Evolutionary conservation across 345 rosid genomes (phyloP), one percentile per base, ranked within the genome.

Genomic region (Hypericum androsaemum): DNA sequence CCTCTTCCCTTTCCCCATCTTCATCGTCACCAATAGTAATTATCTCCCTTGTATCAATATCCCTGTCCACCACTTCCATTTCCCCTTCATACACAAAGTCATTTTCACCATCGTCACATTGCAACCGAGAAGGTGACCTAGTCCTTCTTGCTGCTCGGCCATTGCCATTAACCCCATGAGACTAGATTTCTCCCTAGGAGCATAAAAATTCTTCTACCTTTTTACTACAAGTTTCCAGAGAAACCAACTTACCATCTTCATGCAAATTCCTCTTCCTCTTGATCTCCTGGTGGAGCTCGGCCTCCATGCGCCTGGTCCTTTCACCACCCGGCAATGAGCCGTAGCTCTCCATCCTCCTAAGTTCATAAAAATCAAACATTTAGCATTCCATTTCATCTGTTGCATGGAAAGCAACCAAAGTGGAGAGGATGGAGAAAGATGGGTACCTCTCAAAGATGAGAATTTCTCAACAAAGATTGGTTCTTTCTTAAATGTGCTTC

Each of bases 291-390:
- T 42, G 36, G 6, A 43, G 11, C 1, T 9, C 44, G 3, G 52
- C 61, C 22, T 39, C 64, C 43, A 17, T 50, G 6, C 37, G 43
- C 53, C 73, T 52, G 1, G 71, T 67, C 47, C 71, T 56, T 11
- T 47, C 60, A 6, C 62, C 58, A 10, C 60, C 10, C 6, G 71
- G 66, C 8, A 22, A 22, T 1, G 32, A 22, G 2, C 32, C 32
- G 32, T 22, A 22, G 4, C 4, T 22, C 32, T 22, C 32, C 32
- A 22, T 22, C 32, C 32, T 22, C 32, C 32, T 22, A 1, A 4
- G 4, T 22, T 1, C 32, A 22, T 1, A 22, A 22, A 22, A 4
- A 22, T n/a, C n/a, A n/a, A n/a, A n/a, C n/a, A n/a, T n/a, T n/a
- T n/a, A n/a, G n/a, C n/a, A n/a, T n/a, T n/a, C n/a, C n/a, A n/a